Evolutionary conservation across 495 filamentous ascomycete genomes (phyloP).

Genomic region (Neurospora sublineolata): DNA sequence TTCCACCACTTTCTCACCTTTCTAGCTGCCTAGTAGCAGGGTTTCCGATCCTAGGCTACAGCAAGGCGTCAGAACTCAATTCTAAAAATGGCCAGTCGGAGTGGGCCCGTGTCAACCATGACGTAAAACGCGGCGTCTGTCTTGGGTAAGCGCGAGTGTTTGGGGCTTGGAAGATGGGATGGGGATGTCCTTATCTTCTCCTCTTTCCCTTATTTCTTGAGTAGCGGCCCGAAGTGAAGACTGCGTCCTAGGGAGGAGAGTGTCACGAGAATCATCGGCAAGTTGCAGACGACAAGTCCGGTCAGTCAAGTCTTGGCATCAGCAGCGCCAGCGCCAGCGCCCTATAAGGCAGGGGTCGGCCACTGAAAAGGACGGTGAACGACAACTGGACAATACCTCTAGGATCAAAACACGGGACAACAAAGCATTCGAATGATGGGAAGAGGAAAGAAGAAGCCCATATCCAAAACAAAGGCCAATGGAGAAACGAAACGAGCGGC

Average conservation of each 20-base stretch:
- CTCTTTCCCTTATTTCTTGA: background rate
- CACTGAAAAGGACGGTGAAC: background rate
- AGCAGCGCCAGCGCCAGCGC: background rate
- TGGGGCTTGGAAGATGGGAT: background rate
- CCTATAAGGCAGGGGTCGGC: background rate
- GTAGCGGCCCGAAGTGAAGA: background rate
- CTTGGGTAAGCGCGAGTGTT: background rate
- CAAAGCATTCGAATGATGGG: background rate
- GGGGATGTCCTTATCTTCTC: background rate
- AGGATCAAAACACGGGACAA: too few relatives aligned
- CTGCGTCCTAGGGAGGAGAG: background rate
- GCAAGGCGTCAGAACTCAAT: background rate
- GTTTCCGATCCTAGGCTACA: background rate
- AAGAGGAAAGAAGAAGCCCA: background rate
- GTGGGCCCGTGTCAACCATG: background rate
- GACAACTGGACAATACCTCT: background rate
- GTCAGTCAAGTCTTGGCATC: background rate
- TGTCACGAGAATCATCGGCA: background rate
- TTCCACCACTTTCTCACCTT: background rate
- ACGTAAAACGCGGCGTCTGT: background rate
- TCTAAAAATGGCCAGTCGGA: background rate
- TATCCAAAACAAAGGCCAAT: too few relatives aligned
- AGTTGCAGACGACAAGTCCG: background rate
- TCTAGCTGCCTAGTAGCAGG: background rate
- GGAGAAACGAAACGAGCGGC: too few relatives aligned